Conservation (phyloP, 352 stramenopile species). For the Globisporangium irregulare region DNA sequence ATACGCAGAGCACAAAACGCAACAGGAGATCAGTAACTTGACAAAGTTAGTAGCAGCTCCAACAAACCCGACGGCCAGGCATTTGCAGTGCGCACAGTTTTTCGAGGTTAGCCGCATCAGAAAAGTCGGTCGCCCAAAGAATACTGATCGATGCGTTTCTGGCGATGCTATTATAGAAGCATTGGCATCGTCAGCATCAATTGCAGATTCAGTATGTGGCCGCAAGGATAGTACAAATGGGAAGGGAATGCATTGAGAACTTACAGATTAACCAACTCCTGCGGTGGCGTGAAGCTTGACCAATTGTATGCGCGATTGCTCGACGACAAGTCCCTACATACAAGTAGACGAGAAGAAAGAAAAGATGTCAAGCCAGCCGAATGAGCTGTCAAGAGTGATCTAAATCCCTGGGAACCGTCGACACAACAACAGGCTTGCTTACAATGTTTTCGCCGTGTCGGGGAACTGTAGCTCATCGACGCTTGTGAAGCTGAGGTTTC, state of each 20-base stretch:
- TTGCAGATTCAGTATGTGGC: background rate
- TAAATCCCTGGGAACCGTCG: too few species aligned
- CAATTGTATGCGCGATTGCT: slow-evolving; percentile 10
- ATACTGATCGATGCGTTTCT: background rate
- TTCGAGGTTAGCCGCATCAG: background rate
- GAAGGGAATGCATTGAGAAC: background rate
- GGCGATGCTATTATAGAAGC: too few species aligned
- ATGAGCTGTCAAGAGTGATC: too few species aligned
- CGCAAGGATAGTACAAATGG: background rate
- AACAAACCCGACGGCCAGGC: too few species aligned
- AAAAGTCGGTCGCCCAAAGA: slow-evolving; percentile 15
- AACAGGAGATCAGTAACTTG: too few species aligned
- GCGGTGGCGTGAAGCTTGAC: slow-evolving; percentile 8
- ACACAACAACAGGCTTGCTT: too few species aligned
- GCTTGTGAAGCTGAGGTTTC: slow-evolving; percentile 16
- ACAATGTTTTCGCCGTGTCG: slow-evolving; percentile 9
- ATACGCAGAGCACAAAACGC: too few species aligned
- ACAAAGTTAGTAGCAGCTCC: too few species aligned
- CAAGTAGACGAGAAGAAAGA: background rate
- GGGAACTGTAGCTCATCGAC: slow-evolving; percentile 10
- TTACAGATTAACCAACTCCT: slow-evolving; percentile 4
- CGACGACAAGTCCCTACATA: slow-evolving; percentile 12
- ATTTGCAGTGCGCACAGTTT: slow-evolving; percentile 5
- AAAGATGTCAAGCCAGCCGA: background rate
- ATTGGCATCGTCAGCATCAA: too few species aligned